phyloP scores from a whole-genome alignment of 495 filamentous ascomycete genomes.

The Aspergillus olivimuriae region DNA sequence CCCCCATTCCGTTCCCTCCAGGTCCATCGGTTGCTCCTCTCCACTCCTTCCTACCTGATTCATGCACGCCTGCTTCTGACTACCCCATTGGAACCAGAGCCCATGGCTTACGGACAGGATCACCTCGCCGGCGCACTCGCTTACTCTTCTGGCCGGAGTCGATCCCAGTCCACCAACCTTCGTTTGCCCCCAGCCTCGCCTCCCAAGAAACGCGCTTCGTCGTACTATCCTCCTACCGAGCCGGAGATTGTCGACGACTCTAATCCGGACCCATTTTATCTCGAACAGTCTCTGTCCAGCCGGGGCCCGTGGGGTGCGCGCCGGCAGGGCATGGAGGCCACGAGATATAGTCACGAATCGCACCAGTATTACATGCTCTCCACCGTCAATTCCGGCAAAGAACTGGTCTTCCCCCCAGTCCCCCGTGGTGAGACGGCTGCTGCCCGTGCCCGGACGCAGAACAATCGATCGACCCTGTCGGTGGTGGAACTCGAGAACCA shows the following conservation, averaged over 20 bases:
- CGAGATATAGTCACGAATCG: slow-evolving; percentile 27
- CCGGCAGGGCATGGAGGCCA: slow-evolving; percentile 27
- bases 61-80: slow-evolving; percentile 6
- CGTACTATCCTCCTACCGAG: slow-evolving; percentile 27
- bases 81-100: slow-evolving; percentile 21
- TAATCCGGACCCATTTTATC: slow-evolving; percentile 41
- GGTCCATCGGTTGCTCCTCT: too few relatives aligned
- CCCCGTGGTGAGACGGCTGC: slow-evolving; percentile 13
- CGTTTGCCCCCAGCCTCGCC: slow-evolving; percentile 28
- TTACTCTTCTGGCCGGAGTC: slow-evolving; percentile 26
- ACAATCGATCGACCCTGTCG: slow-evolving; percentile 31
- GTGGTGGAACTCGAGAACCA: slow-evolving; percentile 34
- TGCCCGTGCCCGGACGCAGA: slow-evolving; percentile 7
- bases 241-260: slow-evolving; percentile 31
- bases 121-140: slow-evolving; percentile 30
- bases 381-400: slow-evolving; percentile 18
- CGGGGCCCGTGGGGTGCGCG: slow-evolving; percentile 24
- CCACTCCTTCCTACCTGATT: slow-evolving; percentile 5
- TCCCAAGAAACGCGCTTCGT: slow-evolving; percentile 27
- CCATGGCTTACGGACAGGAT: slow-evolving; percentile 38
- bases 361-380: slow-evolving; percentile 33
- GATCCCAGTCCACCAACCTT: slow-evolving; percentile 28
- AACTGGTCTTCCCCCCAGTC: slow-evolving; percentile 6
- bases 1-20: slow-evolving; percentile 1
- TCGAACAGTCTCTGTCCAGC: slow-evolving; percentile 32